Conservation (phyloP, 2,329 filamentous ascomycete species). For the Trichoderma oligosporum region DNA sequence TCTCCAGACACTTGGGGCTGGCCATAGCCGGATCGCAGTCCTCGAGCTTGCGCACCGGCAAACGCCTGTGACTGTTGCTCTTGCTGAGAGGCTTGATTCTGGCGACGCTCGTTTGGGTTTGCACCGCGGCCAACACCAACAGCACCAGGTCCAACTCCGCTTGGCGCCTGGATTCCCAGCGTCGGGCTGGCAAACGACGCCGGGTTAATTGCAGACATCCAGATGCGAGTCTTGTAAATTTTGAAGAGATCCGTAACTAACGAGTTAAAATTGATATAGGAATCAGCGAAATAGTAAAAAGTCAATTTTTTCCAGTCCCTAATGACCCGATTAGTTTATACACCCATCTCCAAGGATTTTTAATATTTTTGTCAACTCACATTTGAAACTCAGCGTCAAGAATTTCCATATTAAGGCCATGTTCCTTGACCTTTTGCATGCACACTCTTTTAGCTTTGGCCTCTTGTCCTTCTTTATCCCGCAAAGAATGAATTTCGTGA, state of each 20-base stretch:
- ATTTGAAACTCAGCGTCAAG: slow-evolving; percentile 98
- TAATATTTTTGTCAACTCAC: slow-evolving; percentile 57
- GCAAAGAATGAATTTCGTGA: slow-evolving; percentile 82
- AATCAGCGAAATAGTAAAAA: slow-evolving; percentile 97
- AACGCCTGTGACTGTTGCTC: slow-evolving; percentile 36
- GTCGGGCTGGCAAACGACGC: slow-evolving; percentile 85
- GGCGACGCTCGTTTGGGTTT: slow-evolving; percentile 43
- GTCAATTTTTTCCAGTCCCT: slow-evolving; percentile 99
- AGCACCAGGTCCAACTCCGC: slow-evolving; percentile 62
- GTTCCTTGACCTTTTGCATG: slow-evolving; percentile 93
- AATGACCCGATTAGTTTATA: slow-evolving; percentile 7
- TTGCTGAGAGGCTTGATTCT: slow-evolving; percentile 41
- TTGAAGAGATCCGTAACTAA: slow-evolving; percentile 97
- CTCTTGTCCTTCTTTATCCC: slow-evolving; percentile 96
- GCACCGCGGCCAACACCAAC: slow-evolving; percentile 54
- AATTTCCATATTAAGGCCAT: slow-evolving; percentile 96
- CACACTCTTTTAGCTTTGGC: slow-evolving; percentile 96
- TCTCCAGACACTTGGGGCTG: slow-evolving; percentile 42
- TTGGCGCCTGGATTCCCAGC: slow-evolving; percentile 66
- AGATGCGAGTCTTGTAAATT: slow-evolving; percentile 98
- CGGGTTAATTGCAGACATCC: slow-evolving; percentile 99
- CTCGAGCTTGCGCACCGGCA: slow-evolving; percentile 37
- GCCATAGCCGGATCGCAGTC: slow-evolving; percentile 42
- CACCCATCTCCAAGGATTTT: neutral
- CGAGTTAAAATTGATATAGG: slow-evolving; percentile 98